Evolutionary conservation across 345 rosid species (phyloP).

Genomic region (Clausena lansium): DNA sequence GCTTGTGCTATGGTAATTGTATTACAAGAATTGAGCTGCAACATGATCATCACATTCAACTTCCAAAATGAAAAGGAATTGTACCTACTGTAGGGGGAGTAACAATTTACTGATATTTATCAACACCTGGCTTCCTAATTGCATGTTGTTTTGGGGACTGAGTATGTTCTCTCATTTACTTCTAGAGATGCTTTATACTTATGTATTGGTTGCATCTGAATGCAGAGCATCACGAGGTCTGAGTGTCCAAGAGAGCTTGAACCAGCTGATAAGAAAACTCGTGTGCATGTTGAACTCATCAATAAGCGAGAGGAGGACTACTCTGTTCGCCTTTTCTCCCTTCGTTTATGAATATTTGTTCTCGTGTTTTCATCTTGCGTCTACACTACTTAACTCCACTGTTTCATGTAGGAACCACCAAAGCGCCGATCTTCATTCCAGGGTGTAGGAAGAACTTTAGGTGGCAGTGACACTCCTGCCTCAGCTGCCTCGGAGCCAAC

Average conservation of each 20-base stretch:
- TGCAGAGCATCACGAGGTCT: slow-evolving; percentile 75
- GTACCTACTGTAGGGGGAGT: background rate
- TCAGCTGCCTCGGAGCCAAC: slow-evolving; percentile 31
- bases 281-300: slow-evolving; percentile 67
- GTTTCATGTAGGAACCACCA: slow-evolving; percentile 45
- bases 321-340: slow-evolving; percentile 34
- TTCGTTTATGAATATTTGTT: background rate
- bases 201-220: slow-evolving; percentile 6
- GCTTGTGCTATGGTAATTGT: background rate
- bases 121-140: background rate
- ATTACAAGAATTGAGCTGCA: background rate
- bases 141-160: background rate
- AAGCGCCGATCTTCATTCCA: slow-evolving; percentile 38
- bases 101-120: background rate
- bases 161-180: background rate
- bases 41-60: background rate
- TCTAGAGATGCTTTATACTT: slow-evolving; percentile 3
- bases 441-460: slow-evolving; percentile 68
- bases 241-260: slow-evolving; percentile 84
- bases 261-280: slow-evolving; percentile 56
- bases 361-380: background rate
- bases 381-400: background rate
- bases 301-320: slow-evolving; percentile 68
- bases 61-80: background rate
- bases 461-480: slow-evolving; percentile 25